Percentiles rank a stretch among this genome's conserved stretches.
Conservation (phyloP, 306 rosid genomes). For the Quercus berberidifolia region DNA sequence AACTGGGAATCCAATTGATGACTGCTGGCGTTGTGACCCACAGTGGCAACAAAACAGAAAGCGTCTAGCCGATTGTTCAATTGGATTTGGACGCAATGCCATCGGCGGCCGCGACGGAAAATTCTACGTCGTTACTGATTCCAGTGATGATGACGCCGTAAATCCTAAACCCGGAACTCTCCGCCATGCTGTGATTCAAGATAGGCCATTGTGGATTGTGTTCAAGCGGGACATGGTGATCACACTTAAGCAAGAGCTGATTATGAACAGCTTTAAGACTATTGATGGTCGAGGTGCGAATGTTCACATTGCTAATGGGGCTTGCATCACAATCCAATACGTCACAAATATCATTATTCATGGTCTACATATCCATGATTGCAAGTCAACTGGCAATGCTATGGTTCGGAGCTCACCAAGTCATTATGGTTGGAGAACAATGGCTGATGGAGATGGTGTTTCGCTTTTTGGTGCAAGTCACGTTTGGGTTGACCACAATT, state of each 20-base stretch:
- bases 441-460: conserved; percentile 88
- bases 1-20: conserved; percentile 90
- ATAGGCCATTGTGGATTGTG: conserved; percentile 84
- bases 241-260: conserved; percentile 78
- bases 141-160: conserved; percentile 62
- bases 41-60: conserved; percentile 70
- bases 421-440: conserved; percentile 92
- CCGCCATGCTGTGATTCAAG: conserved; percentile 92
- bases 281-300: conserved; percentile 82
- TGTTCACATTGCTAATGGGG: conserved; percentile 92
- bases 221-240: conserved; percentile 97
- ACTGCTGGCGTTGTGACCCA: conserved; percentile 94
- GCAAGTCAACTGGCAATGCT: conserved; percentile 89
- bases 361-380: conserved; percentile 79
- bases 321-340: conserved; percentile 79
- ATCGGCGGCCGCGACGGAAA: conserved; percentile 85
- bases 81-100: conserved; percentile 91
- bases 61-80: conserved; percentile 67
- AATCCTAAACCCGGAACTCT: conserved; percentile 84
- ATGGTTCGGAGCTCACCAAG: conserved; percentile 94
- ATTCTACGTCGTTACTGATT: conserved; percentile 65
- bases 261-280: conserved; percentile 98
- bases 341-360: conserved; percentile 88
- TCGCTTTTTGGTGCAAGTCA: conserved; percentile 85
- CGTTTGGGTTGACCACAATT: conserved; percentile 91